Conservation (phyloP, 2,329 filamentous ascomycete species). For the Aureobasidium sp. region DNA sequence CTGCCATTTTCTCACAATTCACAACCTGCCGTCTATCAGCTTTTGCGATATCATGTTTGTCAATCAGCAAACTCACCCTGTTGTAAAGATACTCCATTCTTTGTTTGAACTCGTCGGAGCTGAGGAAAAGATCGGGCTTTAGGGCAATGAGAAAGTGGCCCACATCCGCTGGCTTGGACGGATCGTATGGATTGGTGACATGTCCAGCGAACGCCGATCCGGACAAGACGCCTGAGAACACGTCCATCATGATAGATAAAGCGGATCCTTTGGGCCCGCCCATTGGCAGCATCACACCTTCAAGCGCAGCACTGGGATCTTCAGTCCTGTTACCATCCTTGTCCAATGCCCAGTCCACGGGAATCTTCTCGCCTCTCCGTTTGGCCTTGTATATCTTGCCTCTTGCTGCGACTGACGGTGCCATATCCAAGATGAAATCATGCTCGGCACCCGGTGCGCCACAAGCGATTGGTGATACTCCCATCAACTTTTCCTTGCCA, state of each 20-base stretch:
- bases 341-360: conserved; percentile 66
- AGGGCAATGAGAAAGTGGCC: conserved; percentile 32
- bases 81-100: conserved; percentile 53
- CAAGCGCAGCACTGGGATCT: conserved; percentile 63
- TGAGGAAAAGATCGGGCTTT: conserved; percentile 33
- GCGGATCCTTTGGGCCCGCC: conserved; percentile 76
- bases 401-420: conserved; percentile 57
- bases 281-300: conserved; percentile 80
- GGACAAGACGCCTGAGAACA: conserved; percentile 73
- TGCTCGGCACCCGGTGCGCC: conserved; percentile 56
- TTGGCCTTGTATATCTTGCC: conserved; percentile 65
- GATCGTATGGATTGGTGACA: conserved; percentile 64
- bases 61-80: conserved; percentile 22
- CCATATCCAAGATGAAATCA: conserved; percentile 67
- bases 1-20: conserved; percentile 45
- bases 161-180: conserved; percentile 47
- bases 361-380: conserved; percentile 58
- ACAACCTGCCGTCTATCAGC: conserved; percentile 31
- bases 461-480: conserved; percentile 65
- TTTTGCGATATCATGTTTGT: neutral
- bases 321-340: conserved; percentile 48
- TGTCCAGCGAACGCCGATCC: conserved; percentile 72
- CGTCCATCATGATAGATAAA: conserved; percentile 78
- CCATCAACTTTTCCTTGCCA: conserved; percentile 58
- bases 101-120: conserved; percentile 27